Conservation (phyloP, 2,329 filamentous ascomycete species). For the Penicillium aurantiogriseum region DNA sequence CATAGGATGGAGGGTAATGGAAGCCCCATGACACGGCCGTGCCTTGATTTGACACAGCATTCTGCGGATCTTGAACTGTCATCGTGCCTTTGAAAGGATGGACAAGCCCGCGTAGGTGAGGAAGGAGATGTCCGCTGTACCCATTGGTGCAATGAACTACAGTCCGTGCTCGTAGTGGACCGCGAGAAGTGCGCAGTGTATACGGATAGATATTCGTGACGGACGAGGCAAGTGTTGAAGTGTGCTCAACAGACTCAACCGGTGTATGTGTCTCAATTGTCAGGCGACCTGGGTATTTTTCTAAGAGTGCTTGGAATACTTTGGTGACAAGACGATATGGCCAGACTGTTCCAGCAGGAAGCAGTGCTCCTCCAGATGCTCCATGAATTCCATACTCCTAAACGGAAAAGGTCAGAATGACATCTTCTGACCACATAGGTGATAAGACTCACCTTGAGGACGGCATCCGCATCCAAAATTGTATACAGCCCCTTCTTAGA, state of each 20-base stretch:
- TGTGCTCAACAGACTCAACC: slow-evolving; percentile 26
- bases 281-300: slow-evolving; percentile 26
- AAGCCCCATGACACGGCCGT: slow-evolving; percentile 30
- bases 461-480: slow-evolving; percentile 17
- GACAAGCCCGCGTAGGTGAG: slow-evolving; percentile 37
- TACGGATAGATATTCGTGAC: slow-evolving; percentile 23
- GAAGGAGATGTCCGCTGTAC: slow-evolving; percentile 44
- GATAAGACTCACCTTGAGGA: slow-evolving; percentile 12
- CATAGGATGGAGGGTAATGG: slow-evolving; percentile 27
- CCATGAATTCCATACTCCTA: slow-evolving; percentile 24
- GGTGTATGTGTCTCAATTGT: slow-evolving; percentile 35
- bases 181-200: slow-evolving; percentile 37
- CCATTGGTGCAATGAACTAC: slow-evolving; percentile 48
- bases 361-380: slow-evolving; percentile 23
- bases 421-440: no score
- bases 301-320: slow-evolving; percentile 22
- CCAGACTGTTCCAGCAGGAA: slow-evolving; percentile 37
- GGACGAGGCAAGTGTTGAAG: slow-evolving; percentile 1
- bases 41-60: slow-evolving; percentile 21
- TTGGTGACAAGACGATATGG: slow-evolving; percentile 39
- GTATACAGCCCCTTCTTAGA: slow-evolving; percentile 26
- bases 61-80: slow-evolving; percentile 40
- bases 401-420: neutral
- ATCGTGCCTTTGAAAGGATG: slow-evolving; percentile 45
- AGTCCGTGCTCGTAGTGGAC: slow-evolving; percentile 33